Percentiles rank a stretch among this genome's conserved stretches.
Conservation (phyloP, 1,284 basidiomycete genomes). For the Pascua sp. region DNA sequence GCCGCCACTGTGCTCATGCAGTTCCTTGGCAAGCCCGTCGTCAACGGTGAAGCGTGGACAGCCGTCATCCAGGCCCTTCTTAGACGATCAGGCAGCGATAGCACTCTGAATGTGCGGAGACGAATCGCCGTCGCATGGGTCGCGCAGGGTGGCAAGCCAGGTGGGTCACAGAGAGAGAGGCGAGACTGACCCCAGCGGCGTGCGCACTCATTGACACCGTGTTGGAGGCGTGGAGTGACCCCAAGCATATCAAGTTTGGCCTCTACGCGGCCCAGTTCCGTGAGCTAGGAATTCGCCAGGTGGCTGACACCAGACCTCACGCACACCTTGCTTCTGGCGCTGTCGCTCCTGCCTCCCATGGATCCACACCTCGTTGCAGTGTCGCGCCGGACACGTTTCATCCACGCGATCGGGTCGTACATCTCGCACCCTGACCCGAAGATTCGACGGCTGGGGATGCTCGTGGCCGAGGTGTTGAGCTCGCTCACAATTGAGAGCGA, state of each 20-base stretch:
- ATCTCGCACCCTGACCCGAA: constrained; percentile 71
- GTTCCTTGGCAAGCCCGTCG: constrained; percentile 29
- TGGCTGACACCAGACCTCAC: constrained; percentile 59
- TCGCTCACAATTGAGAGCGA: constrained; percentile 27
- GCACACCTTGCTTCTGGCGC: constrained; percentile 61
- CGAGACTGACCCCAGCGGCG: constrained; percentile 11
- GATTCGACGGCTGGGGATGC: constrained; percentile 87
- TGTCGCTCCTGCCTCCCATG: constrained; percentile 60
- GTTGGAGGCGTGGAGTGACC: constrained; percentile 45
- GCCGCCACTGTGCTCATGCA: constrained; percentile 19
- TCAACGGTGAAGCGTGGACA: constrained; percentile 31
- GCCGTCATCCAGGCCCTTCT: constrained; percentile 22
- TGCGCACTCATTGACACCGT: constrained; percentile 36
- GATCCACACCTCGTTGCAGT: constrained; percentile 49
- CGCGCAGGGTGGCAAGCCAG: constrained; percentile 14
- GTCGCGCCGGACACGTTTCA: constrained; percentile 60
- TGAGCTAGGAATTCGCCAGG: constrained; percentile 21
- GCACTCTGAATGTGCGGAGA: constrained; percentile 13
- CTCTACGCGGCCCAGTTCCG: constrained; percentile 41
- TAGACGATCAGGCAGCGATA: neutral
- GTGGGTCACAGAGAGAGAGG: neutral
- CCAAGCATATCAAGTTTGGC: constrained; percentile 47
- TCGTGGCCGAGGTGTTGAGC: constrained; percentile 70
- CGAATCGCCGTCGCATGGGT: constrained; percentile 40
- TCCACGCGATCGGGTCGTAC: constrained; percentile 70